Percentiles rank a stretch among this genome's conserved stretches.
Evolutionary conservation across 805 yeast species (phyloP).

Genomic region (Ogataea pilisensis): DNA sequence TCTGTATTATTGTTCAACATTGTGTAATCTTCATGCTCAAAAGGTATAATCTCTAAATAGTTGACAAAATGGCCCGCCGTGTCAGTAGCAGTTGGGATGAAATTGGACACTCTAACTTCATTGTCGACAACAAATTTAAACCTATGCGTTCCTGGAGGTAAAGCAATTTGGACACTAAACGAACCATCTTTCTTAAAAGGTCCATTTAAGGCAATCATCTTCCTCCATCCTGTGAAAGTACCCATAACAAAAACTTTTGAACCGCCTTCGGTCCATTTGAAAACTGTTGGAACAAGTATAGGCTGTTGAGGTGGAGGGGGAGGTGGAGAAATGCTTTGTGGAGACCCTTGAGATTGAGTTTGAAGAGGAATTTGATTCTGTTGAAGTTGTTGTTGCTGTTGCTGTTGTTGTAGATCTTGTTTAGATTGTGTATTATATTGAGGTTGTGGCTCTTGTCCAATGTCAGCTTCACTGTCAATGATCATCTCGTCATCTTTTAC

Average conservation of each 20-base stretch:
- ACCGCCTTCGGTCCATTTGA: slow-evolving; percentile 97
- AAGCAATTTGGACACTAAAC: slow-evolving; percentile 65
- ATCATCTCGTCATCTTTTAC: slow-evolving; percentile 29
- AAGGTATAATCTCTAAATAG: slow-evolving; percentile 65
- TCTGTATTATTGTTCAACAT: slow-evolving; percentile 14
- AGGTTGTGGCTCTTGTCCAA: slow-evolving; percentile 18
- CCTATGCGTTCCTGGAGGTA: slow-evolving; percentile 90
- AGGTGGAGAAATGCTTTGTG: background rate
- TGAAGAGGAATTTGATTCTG: background rate
- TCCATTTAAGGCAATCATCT: slow-evolving; percentile 82
- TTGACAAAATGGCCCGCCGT: slow-evolving; percentile 95
- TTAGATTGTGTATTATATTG: background rate
- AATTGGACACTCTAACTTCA: slow-evolving; percentile 84
- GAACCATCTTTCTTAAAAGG: slow-evolving; percentile 45
- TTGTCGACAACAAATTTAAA: slow-evolving; percentile 92
- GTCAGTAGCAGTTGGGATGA: slow-evolving; percentile 94
- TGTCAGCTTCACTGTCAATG: slow-evolving; percentile 26
- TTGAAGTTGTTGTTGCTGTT: slow-evolving; percentile 4
- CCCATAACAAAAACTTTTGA: slow-evolving; percentile 93
- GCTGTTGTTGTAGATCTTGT: slow-evolving; percentile 12
- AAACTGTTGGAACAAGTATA: slow-evolving; percentile 50
- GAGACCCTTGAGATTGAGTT: background rate
- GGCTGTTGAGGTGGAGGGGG: slow-evolving; percentile 20
- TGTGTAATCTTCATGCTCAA: slow-evolving; percentile 25
- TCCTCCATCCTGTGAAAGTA: slow-evolving; percentile 96